Conservation (phyloP, 768 basidiomycete genomes). For the Atractiella rhizophila region DNA sequence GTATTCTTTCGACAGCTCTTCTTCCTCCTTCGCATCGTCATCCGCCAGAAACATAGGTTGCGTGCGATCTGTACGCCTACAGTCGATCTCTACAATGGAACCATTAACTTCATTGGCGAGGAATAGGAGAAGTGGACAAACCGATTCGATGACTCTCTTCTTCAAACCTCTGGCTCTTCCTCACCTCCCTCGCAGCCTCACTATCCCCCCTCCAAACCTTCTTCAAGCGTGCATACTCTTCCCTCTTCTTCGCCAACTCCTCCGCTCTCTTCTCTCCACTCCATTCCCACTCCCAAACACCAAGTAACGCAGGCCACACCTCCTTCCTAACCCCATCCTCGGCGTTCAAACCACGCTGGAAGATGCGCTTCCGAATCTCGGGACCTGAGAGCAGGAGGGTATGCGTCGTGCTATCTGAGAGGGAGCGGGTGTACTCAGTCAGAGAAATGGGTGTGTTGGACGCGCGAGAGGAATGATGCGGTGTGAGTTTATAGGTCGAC, state of each 20-base stretch:
- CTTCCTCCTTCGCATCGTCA: conserved; percentile 6
- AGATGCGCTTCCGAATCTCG: conserved; percentile 52
- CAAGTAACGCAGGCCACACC: conserved; percentile 76
- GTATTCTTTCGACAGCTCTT: background rate
- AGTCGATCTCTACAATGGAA: conserved; percentile 50
- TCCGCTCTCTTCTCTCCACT: conserved; percentile 35
- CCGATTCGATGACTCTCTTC: conserved; percentile 34
- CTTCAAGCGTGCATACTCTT: conserved; percentile 45
- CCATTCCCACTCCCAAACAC: conserved; percentile 55
- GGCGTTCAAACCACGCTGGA: conserved; percentile 30
- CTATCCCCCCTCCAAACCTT: conserved; percentile 61
- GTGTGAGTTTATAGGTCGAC: conserved; percentile 39
- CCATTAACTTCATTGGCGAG: conserved; percentile 1
- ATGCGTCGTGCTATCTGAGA: conserved; percentile 1
- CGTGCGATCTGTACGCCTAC: conserved; percentile 79
- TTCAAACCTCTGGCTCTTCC: conserved; percentile 47
- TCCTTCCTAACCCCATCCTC: conserved; percentile 36
- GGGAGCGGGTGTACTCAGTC: conserved; percentile 25
- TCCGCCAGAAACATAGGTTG: conserved; percentile 54
- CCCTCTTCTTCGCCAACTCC: conserved; percentile 40
- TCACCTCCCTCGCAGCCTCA: conserved; percentile 55
- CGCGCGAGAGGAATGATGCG: conserved; percentile 57
- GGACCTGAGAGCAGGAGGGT: conserved; percentile 25
- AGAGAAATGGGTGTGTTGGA: conserved; percentile 52
- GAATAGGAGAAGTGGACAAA: background rate